Conservation (phyloP, 768 basidiomycete species). For the Panaeolus cyanescens region DNA sequence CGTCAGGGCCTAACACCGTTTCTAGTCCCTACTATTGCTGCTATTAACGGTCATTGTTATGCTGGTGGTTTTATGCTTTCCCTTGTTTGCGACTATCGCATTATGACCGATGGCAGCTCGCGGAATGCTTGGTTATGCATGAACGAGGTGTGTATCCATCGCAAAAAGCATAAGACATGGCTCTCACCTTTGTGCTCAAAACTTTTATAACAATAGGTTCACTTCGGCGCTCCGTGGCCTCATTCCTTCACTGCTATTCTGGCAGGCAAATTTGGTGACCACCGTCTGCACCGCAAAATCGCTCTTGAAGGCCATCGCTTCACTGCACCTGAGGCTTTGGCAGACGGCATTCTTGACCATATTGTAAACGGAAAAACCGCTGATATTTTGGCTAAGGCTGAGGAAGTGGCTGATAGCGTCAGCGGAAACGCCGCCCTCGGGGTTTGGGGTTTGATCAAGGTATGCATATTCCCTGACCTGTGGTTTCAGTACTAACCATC, state of each 20-base stretch:
- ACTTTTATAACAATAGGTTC: constrained; percentile 45
- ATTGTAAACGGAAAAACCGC: constrained; percentile 62
- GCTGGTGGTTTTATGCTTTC: constrained; percentile 83
- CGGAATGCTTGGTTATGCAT: constrained; percentile 87
- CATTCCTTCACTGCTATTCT: constrained; percentile 67
- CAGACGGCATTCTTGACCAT: constrained; percentile 69
- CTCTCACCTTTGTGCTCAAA: background rate
- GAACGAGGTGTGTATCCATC: constrained; percentile 69
- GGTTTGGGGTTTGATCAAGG: constrained; percentile 78
- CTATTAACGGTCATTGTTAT: constrained; percentile 85
- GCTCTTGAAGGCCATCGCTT: constrained; percentile 82
- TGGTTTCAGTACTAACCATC: constrained; percentile 5
- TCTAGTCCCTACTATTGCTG: constrained; percentile 76
- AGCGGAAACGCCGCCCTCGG: constrained; percentile 54
- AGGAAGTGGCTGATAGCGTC: constrained; percentile 57
- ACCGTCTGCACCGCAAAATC: constrained; percentile 64
- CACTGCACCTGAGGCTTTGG: constrained; percentile 68
- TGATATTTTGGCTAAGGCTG: constrained; percentile 63
- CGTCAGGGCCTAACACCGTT: constrained; percentile 1
- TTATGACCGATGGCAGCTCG: constrained; percentile 82
- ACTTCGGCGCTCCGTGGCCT: constrained; percentile 84
- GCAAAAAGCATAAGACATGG: background rate
- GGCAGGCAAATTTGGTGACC: constrained; percentile 63
- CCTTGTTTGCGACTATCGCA: constrained; percentile 82
- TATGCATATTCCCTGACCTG: constrained; percentile 19